A percentile compares a stretch with the other conserved stretches of the same genome.
Evolutionary conservation across 768 basidiomycete species (phyloP).

Genomic region (Suillus brevipes): DNA sequence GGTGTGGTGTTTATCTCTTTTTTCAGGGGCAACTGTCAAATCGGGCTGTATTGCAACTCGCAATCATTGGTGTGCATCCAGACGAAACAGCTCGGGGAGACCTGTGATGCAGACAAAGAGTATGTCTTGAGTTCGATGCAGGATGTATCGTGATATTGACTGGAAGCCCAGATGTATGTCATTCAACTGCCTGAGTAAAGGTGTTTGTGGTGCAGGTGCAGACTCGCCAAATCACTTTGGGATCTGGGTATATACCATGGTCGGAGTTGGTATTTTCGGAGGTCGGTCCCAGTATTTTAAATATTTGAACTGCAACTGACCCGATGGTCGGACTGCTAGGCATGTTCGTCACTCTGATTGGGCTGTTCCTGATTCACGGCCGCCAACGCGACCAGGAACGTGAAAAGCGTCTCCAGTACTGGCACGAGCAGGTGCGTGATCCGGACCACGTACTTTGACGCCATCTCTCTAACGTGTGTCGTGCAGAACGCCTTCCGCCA

Average conservation of each 20-base stretch:
- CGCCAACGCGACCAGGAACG: constrained; percentile 74
- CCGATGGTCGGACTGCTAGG: constrained; percentile 41
- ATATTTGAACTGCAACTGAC: neutral
- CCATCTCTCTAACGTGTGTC: neutral
- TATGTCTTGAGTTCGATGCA: constrained; percentile 36
- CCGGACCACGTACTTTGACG: neutral
- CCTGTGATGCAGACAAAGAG: constrained; percentile 67
- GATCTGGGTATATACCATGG: constrained; percentile 69
- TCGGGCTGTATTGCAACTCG: constrained; percentile 78
- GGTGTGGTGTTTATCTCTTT: neutral
- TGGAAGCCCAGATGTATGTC: constrained; percentile 57
- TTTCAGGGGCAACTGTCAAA: constrained; percentile 66
- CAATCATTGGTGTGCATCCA: constrained; percentile 54
- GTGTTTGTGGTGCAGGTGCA: constrained; percentile 62
- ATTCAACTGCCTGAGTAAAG: constrained; percentile 66
- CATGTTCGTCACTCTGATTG: constrained; percentile 69
- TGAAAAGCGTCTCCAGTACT: constrained; percentile 84
- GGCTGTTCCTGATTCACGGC: constrained; percentile 69
- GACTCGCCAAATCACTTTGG: constrained; percentile 63
- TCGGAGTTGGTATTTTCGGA: constrained; percentile 69
- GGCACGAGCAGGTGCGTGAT: constrained; percentile 76
- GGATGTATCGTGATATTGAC: constrained; percentile 24
- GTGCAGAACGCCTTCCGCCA: constrained; percentile 74
- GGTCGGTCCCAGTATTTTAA: constrained; percentile 43
- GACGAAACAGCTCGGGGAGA: constrained; percentile 53